These are phyloP conservation scores for Alternaria arborescens DNA, from an alignment of 2,329 filamentous ascomycete species.

Conservation along the genomic window DNA sequence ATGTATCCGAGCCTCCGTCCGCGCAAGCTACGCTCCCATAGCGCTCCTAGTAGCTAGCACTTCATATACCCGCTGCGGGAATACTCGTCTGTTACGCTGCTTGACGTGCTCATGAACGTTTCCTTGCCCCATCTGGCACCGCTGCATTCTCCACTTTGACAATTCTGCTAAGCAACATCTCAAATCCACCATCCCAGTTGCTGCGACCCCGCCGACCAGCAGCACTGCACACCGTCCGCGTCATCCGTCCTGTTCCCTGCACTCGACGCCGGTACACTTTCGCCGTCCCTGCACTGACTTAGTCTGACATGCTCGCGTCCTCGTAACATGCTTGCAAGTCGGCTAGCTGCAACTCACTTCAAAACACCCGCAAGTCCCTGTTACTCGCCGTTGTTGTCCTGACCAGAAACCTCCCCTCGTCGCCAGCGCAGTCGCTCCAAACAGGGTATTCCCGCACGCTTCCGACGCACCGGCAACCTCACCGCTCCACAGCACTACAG, in stretches of 20 bases:
- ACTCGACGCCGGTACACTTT: constrained; percentile 25
- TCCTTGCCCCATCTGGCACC: constrained; percentile 1
- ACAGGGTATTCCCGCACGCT: constrained; percentile 44
- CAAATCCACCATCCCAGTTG: constrained; percentile 2
- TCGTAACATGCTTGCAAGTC: constrained; percentile 29
- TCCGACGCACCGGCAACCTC: constrained; percentile 40
- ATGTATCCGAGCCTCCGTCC: constrained; percentile 31
- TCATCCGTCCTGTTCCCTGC: constrained; percentile 41
- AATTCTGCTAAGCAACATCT: not conserved
- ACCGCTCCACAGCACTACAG: constrained; percentile 39
- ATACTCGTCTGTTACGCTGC: constrained; percentile 16
- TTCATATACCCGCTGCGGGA: constrained; percentile 10
- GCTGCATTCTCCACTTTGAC: not conserved
- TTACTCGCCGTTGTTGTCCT: constrained; percentile 32
- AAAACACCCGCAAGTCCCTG: constrained; percentile 43
- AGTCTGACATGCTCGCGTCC: constrained; percentile 19
- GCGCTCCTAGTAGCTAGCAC: constrained; percentile 3
- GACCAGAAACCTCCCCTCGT: constrained; percentile 29
- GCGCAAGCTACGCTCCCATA: constrained; percentile 5
- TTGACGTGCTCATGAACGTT: constrained; percentile 7
- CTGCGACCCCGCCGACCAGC: constrained; percentile 31
- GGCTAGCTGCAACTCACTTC: constrained; percentile 29
- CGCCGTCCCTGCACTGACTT: constrained; percentile 28
- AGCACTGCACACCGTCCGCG: constrained; percentile 25
- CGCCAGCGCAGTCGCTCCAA: constrained; percentile 39